Evolutionary conservation across 2,329 filamentous ascomycete species (phyloP).

Genomic region (Neopestalotiopsis sp.): DNA sequence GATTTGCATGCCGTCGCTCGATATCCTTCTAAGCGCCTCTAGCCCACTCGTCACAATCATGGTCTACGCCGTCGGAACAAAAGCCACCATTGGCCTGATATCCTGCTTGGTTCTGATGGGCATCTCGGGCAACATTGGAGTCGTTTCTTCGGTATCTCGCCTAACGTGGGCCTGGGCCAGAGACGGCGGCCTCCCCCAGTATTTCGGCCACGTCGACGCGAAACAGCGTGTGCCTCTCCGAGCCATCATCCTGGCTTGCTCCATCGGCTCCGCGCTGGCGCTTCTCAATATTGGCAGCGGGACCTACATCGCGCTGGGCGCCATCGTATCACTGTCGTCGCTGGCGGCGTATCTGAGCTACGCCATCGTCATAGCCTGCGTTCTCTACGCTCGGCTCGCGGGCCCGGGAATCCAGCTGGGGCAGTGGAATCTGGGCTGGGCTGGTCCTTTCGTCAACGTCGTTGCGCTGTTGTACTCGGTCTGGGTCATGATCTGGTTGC

Average conservation of each 20-base stretch:
- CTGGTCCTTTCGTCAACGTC: conserved; percentile 9
- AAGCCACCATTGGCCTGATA: not conserved
- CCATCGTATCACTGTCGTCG: conserved; percentile 7
- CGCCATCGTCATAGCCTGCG: conserved; percentile 5
- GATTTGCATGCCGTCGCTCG: conserved; percentile 13
- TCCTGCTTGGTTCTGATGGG: conserved; percentile 9
- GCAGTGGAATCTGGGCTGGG: conserved; percentile 12
- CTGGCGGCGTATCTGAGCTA: conserved; percentile 12
- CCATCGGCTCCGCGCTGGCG: not conserved
- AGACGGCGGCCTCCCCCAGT: conserved; percentile 11
- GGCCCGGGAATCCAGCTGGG: not conserved
- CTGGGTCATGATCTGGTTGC: conserved; percentile 15
- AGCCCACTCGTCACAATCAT: conserved; percentile 10
- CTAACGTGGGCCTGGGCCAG: conserved; percentile 15
- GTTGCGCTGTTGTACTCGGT: conserved; percentile 11
- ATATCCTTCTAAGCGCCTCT: not conserved
- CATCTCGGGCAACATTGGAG: not conserved
- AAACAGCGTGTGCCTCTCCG: conserved; percentile 9
- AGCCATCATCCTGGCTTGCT: not conserved
- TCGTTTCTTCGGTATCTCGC: conserved; percentile 7
- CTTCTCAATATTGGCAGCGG: conserved; percentile 13
- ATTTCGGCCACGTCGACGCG: conserved; percentile 14
- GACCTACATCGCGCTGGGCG: not conserved
- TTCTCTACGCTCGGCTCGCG: conserved; percentile 7
- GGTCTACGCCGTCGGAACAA: not conserved